Conservation (phyloP, 2,329 filamentous ascomycete genomes). For the Talaromyces sp. region DNA sequence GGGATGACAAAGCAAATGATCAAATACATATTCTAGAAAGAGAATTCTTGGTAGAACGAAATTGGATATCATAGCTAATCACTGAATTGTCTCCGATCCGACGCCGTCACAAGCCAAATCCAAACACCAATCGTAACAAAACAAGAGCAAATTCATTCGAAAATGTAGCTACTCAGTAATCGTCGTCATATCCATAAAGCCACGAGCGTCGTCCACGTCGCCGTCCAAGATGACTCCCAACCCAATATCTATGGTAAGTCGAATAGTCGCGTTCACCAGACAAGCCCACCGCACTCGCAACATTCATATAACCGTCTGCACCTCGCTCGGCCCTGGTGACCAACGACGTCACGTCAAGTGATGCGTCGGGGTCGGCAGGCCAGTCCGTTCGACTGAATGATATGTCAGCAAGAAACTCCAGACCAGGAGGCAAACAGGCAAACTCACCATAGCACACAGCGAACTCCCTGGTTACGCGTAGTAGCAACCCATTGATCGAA, state of each 20-base stretch:
- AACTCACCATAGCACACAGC: conserved; percentile 46
- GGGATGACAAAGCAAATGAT: neutral
- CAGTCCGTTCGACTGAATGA: conserved; percentile 42
- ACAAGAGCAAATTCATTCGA: neutral
- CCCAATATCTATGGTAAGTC: conserved; percentile 42
- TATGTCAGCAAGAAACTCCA: too few relatives aligned
- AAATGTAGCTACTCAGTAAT: neutral
- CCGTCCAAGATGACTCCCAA: conserved; percentile 19
- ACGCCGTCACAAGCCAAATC: neutral
- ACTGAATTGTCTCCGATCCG: neutral
- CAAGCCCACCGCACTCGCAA: conserved; percentile 42
- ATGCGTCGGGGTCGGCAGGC: conserved; percentile 31
- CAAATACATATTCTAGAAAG: neutral
- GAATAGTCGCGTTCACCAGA: conserved; percentile 39
- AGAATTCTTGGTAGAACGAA: neutral
- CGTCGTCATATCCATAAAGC: neutral
- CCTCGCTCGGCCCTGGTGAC: conserved; percentile 27
- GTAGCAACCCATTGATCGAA: conserved; percentile 53
- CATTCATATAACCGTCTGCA: conserved; percentile 45
- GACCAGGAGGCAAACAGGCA: neutral
- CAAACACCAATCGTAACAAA: neutral
- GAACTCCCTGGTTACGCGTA: conserved; percentile 30
- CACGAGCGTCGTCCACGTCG: neutral
- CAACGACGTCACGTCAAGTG: conserved; percentile 31
- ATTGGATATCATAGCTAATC: neutral